A percentile compares a stretch with the other conserved stretches of the same genome.
Conservation (phyloP, 768 basidiomycete genomes). For the Suillus occidentalis region DNA sequence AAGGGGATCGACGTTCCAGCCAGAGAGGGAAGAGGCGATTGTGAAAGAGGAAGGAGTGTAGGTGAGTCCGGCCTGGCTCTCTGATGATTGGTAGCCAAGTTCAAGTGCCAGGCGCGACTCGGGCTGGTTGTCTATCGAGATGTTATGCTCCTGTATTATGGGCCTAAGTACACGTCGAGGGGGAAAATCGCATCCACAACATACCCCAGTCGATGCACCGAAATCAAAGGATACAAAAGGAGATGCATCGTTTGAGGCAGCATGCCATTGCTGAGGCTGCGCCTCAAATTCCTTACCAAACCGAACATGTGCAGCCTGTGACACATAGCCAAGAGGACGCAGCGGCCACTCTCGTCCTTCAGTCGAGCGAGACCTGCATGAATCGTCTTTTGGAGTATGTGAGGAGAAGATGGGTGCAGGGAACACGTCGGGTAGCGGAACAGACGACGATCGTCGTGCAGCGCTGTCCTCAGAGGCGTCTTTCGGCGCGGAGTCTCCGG, state of each 20-base stretch:
- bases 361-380: background rate
- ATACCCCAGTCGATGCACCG: background rate
- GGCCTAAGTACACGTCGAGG: background rate
- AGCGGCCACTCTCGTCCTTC: background rate
- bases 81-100: background rate
- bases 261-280: conserved; percentile 2
- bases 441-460: conserved; percentile 12
- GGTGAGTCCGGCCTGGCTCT: background rate
- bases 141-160: background rate
- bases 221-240: background rate
- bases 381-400: background rate
- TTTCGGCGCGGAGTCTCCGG: background rate
- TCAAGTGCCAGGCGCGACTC: background rate
- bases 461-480: no score
- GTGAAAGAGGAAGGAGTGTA: conserved; percentile 28
- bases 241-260: background rate
- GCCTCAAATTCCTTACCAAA: conserved; percentile 1
- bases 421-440: conserved; percentile 5
- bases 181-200: background rate
- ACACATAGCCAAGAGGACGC: conserved; percentile 11
- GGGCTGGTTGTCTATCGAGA: no score
- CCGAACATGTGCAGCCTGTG: conserved; percentile 9
- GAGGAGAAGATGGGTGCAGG: background rate
- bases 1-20: conserved; percentile 39
- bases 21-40: conserved; percentile 38